A percentile compares a stretch with the other conserved stretches of the same genome.
Evolutionary conservation across 2,329 filamentous ascomycete species (phyloP).

Genomic region (Aspergillus awamori): DNA sequence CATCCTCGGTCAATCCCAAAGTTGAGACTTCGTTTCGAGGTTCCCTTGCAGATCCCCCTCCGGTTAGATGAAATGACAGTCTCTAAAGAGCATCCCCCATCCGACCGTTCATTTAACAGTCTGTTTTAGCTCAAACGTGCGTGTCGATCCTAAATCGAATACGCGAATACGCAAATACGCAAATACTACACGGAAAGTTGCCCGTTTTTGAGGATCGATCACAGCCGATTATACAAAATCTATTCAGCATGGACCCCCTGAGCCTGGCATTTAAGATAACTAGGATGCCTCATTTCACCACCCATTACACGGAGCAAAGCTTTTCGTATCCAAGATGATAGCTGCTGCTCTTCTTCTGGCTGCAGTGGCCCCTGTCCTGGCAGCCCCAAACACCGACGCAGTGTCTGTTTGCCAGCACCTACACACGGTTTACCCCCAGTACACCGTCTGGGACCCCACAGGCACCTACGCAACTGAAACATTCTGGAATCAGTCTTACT

Average conservation of each 20-base stretch:
- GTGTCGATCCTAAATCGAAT: background rate
- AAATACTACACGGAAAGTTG: background rate
- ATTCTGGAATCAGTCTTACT: conserved; percentile 10
- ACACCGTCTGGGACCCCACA: conserved; percentile 9
- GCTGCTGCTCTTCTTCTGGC: background rate
- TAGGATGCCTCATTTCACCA: background rate
- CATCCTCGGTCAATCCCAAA: background rate
- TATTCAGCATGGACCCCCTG: too few species aligned
- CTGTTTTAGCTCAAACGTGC: background rate
- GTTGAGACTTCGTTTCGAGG: background rate
- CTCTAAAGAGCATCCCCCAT: too few species aligned
- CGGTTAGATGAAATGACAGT: too few species aligned
- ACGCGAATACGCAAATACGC: background rate
- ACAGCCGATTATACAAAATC: background rate
- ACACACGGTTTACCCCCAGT: conserved; percentile 1
- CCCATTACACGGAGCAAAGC: background rate
- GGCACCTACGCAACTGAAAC: background rate
- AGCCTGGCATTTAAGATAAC: background rate
- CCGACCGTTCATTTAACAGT: background rate
- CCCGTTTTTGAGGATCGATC: background rate
- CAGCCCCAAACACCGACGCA: background rate
- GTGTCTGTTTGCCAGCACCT: conserved; percentile 2
- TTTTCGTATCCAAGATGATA: background rate
- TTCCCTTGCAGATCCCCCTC: background rate
- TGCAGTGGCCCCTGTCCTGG: background rate